A percentile compares a stretch with the other conserved stretches of the same genome.
Evolutionary conservation across 2,329 filamentous ascomycete genomes (phyloP).

Genomic region (Trichoderma hamatum): DNA sequence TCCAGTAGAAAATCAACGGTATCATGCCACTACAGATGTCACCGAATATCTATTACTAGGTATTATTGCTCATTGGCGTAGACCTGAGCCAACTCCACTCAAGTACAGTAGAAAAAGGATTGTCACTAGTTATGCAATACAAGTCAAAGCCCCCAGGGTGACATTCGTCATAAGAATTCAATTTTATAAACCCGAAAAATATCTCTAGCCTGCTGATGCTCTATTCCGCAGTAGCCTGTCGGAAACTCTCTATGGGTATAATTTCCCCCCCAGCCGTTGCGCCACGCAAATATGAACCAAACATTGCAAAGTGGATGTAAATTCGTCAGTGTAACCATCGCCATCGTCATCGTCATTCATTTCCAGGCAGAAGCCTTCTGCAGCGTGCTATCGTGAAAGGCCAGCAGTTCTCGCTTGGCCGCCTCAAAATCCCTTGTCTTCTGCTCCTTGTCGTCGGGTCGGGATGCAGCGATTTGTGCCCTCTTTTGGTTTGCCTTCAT

Average conservation of each 20-base stretch:
- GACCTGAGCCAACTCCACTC: background rate
- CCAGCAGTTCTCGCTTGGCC: constrained; percentile 52
- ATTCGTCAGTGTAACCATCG: background rate
- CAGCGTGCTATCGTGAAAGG: constrained; percentile 38
- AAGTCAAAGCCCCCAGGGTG: constrained; percentile 1
- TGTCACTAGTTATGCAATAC: constrained; percentile 9
- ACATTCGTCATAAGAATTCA: background rate
- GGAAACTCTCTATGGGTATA: constrained; percentile 21
- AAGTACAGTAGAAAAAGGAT: background rate
- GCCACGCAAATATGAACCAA: constrained; percentile 14
- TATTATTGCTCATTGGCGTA: background rate
- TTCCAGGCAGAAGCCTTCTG: constrained; percentile 1
- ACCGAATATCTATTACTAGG: background rate
- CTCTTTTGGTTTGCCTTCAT: constrained; percentile 40
- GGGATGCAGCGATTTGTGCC: constrained; percentile 30
- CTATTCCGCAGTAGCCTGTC: constrained; percentile 11
- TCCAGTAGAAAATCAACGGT: constrained; percentile 48
- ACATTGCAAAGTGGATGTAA: constrained; percentile 1
- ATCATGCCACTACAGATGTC: background rate
- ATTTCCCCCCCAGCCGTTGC: background rate
- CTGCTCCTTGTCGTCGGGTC: constrained; percentile 40
- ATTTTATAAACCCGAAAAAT: background rate
- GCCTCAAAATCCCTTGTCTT: constrained; percentile 48
- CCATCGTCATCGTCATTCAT: background rate
- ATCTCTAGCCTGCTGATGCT: constrained; percentile 20